These are phyloP conservation scores for Amanita jacksonii DNA, from an alignment of 768 basidiomycete species.

Conservation along the genomic window DNA sequence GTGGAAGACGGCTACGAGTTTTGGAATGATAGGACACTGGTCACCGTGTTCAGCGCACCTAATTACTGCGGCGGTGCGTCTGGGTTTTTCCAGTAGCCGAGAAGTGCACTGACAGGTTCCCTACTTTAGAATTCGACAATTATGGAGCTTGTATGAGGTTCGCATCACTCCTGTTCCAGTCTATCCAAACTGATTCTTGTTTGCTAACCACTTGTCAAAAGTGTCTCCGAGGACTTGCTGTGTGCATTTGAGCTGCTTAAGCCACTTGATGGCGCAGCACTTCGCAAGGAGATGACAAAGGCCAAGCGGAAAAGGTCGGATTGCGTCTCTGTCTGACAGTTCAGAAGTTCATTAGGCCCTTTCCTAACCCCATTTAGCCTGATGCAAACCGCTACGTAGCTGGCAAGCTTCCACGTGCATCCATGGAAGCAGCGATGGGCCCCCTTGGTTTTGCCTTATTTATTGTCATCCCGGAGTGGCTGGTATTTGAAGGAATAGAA, in stretches of 20 bases:
- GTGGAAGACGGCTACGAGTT: constrained; percentile 99
- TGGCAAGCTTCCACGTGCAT: background rate
- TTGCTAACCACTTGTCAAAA: constrained; percentile 21
- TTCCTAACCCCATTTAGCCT: constrained; percentile 3
- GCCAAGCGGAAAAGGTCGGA: constrained; percentile 92
- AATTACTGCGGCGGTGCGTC: constrained; percentile 90
- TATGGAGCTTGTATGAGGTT: constrained; percentile 95
- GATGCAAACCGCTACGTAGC: constrained; percentile 9
- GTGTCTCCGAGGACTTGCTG: constrained; percentile 93
- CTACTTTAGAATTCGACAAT: constrained; percentile 75
- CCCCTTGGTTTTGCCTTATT: constrained; percentile 6
- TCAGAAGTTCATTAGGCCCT: background rate
- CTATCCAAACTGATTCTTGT: constrained; percentile 1
- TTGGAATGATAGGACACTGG: constrained; percentile 97
- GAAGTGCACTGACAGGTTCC: constrained; percentile 13
- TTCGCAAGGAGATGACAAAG: constrained; percentile 98
- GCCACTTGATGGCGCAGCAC: constrained; percentile 86
- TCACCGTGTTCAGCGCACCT: constrained; percentile 97
- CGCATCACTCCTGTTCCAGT: constrained; percentile 10
- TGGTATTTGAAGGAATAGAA: constrained; percentile 4
- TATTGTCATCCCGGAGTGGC: constrained; percentile 1
- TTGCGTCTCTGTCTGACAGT: background rate
- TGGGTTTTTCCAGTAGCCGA: constrained; percentile 6
- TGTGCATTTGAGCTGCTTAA: constrained; percentile 98
- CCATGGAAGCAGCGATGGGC: constrained; percentile 7